Evolutionary conservation across 2,329 filamentous ascomycete species (phyloP), one percentile per base, ranked within the genome.

Genomic region (Fonsecaea erecta): DNA sequence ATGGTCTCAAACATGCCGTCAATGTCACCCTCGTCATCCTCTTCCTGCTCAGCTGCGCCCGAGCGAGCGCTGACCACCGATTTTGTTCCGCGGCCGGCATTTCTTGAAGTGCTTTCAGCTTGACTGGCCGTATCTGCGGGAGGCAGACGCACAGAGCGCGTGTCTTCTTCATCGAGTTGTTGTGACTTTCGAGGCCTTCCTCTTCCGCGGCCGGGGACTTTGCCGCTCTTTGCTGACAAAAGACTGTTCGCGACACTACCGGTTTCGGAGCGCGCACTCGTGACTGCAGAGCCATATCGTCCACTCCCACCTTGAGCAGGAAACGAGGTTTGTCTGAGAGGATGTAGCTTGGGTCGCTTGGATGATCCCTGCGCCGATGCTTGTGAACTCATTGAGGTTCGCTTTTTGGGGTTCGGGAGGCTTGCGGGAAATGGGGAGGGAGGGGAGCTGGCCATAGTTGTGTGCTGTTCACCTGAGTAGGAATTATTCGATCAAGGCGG

Each of bases 301-400:
- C 59, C 59, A 24, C 51, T 55, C 3, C 64, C 64, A 43, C 64
- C 70, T 37, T 68, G 65, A 2, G 71, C 72, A 0, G 79, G 79
- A 64, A 80, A 81, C 26, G 79, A 81, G 26, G 79, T 81, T 65
- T 82, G 80, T 40, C 80, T 77, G 60, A 82, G 78, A 16, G 80
- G 80, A 68, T 82, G 80, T 71, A 80, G 61, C 61, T 71, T 70
- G 6, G 69, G 71, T 56, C 67, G 37, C 51, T 73, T 73, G 43
- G 74, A 70, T 53, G 68, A 71, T 53, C 74, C 66, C 18, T 73
- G 73, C 43, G 74, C 72, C 6, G 78, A 78, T 52, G 72, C 63
- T 51, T 75, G 70, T 9, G 77, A 77, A 61, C 78, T 78, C 62
- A 80, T 75, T 2, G 78, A 80, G 12, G 77, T 71, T 43, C 79